Evolutionary conservation across 495 filamentous ascomycete genomes (phyloP), one percentile per base, ranked within the genome.

Genomic region (Cudoniella acicularis): DNA sequence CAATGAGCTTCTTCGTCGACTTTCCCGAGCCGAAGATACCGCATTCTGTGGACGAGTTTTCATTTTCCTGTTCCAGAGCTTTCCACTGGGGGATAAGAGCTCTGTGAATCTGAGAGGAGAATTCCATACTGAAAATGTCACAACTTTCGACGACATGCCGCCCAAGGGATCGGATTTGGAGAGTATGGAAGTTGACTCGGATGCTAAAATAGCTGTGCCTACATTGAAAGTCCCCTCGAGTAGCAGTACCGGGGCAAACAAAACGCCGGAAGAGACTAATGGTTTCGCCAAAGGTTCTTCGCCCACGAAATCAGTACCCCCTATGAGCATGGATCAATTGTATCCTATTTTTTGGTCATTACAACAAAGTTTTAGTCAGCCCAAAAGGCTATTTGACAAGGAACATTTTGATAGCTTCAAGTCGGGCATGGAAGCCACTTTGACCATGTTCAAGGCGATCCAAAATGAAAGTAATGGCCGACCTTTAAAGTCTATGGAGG

Each of bases 31-130:
- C 2, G 91, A 97, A 66, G 95, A 99, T 73, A 91, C 95, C 0
- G 92, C 96, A 2, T 99, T 98, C 71, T 97, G 92, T 69, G 94
- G 94, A 36, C 81, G 93, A 46, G 92, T 99, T 20, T 96, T 96
- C 68, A 96, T 99, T 62, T 99, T 96, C 67, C 83, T 98, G 57
- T 98, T 96, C 71, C 94, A 98, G 70, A 95, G 90, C 69, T 97
- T 98, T 66, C 91, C 94, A 10, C 78, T 98, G 0, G 92, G 92
- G 23, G 94, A 99, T 73, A 93, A 89, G 66, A 97, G 94, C 69
- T 96, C 92, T 1, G 93, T 99, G 49, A 99, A 99, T 64, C 81
- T 97, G 49, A 85, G 95, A 24, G 94, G 94, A 63, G 94, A 98
- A 72, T 99, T 92, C 62, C 95, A 99, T 66, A 83, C 87, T 18